Conservation (phyloP, 176 grass and related monocot genomes). For the Phoenix dactylifera region DNA sequence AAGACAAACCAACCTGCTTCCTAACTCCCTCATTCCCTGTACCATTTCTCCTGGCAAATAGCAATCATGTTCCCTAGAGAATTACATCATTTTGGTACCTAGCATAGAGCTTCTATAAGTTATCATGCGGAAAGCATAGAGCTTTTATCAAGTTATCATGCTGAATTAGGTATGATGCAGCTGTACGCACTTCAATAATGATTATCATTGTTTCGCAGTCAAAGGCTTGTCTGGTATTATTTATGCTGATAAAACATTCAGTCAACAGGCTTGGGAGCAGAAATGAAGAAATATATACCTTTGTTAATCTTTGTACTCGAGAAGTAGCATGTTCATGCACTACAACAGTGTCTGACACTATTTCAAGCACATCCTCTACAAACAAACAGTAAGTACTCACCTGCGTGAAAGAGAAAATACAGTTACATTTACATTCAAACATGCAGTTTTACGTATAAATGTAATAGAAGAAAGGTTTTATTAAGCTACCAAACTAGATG, state of each 20-base stretch:
- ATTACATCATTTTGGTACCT: too few relatives aligned
- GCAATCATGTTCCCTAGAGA: too few relatives aligned
- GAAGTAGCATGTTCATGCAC: slow-evolving; percentile 75
- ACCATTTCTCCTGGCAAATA: too few relatives aligned
- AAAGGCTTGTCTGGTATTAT: too few relatives aligned
- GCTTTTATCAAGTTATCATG: too few relatives aligned
- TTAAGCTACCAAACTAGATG: slow-evolving; percentile 69
- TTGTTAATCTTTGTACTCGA: slow-evolving; percentile 78
- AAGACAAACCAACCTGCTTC: too few relatives aligned
- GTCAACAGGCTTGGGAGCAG: not conserved
- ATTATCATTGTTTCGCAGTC: too few relatives aligned
- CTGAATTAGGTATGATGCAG: too few relatives aligned
- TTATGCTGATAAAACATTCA: not conserved
- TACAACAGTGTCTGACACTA: slow-evolving; percentile 62
- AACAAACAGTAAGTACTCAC: slow-evolving; percentile 84
- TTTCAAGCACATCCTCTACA: slow-evolving; percentile 77
- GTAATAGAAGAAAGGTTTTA: not conserved
- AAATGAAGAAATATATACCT: slow-evolving; percentile 41
- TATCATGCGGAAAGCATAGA: too few relatives aligned
- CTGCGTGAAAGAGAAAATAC: slow-evolving; percentile 25
- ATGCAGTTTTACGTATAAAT: not conserved
- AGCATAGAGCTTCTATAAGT: too few relatives aligned
- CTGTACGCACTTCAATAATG: too few relatives aligned
- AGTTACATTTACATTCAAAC: slow-evolving; percentile 4
- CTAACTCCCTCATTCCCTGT: too few relatives aligned